Conservation (phyloP, 164 flowering plant species). For the Kingdonia uniflora region DNA sequence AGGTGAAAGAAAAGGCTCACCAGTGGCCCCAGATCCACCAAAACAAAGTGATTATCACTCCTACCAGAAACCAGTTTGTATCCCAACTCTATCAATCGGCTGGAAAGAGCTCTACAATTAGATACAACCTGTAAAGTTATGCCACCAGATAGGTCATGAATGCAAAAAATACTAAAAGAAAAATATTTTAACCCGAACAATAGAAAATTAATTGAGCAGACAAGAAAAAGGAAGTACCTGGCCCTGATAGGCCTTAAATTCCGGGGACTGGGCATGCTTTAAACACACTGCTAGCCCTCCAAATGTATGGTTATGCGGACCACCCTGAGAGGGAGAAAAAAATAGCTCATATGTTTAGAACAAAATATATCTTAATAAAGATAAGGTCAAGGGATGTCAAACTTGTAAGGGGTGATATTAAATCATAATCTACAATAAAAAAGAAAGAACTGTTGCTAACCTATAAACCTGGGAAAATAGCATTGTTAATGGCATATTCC, state of each 20-base stretch:
- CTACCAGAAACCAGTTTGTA: slow-evolving; percentile 91
- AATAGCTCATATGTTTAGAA: background rate
- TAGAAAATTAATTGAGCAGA: background rate
- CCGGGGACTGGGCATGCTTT: slow-evolving; percentile 60
- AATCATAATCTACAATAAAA: no score
- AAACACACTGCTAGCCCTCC: slow-evolving; percentile 74
- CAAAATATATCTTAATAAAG: no score
- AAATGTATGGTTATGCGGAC: slow-evolving; percentile 96
- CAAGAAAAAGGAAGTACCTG: slow-evolving; percentile 27
- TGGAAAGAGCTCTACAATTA: slow-evolving; percentile 74
- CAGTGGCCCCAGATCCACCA: slow-evolving; percentile 81
- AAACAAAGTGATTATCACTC: slow-evolving; percentile 87
- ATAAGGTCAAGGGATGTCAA: no score
- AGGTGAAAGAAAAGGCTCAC: slow-evolving; percentile 42
- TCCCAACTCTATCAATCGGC: slow-evolving; percentile 54
- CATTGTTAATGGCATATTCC: slow-evolving; percentile 80
- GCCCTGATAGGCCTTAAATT: slow-evolving; percentile 58
- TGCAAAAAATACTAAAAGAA: no score
- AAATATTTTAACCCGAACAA: no score
- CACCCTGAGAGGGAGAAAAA: slow-evolving; percentile 71
- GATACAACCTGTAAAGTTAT: slow-evolving; percentile 50
- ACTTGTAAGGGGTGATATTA: no score
- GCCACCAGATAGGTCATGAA: background rate
- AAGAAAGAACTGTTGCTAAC: slow-evolving; percentile 16
- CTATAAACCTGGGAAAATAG: slow-evolving; percentile 94